A percentile compares a stretch with the other conserved stretches of the same genome.
These are phyloP conservation scores for Yarrowia galli DNA, from an alignment of 1,139 yeast species.

Conservation along the genomic window DNA sequence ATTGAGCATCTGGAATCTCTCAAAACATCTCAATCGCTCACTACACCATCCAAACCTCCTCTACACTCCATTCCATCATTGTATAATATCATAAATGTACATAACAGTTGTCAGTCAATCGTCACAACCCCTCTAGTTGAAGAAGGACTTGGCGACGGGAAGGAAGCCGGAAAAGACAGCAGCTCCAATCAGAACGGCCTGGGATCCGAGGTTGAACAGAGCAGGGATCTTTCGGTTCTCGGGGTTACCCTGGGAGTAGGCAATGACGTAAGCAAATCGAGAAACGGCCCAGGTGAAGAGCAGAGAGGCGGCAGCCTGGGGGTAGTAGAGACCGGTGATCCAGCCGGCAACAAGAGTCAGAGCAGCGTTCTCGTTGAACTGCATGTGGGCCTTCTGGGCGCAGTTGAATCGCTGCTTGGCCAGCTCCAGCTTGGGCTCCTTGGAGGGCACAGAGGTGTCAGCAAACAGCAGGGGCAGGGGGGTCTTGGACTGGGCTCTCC, in stretches of 20 bases:
- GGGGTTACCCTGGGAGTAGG: conserved; percentile 42
- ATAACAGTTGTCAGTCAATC: background rate
- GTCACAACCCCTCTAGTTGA: background rate
- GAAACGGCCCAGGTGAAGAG: conserved; percentile 40
- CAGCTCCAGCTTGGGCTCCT: conserved; percentile 41
- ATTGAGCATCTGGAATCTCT: too few relatives aligned
- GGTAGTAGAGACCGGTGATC: conserved; percentile 41
- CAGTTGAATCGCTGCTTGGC: conserved; percentile 41
- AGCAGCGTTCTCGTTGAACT: conserved; percentile 42
- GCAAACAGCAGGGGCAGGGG: conserved; percentile 42
- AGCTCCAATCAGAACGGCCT: conserved; percentile 9
- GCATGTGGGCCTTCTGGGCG: conserved; percentile 42
- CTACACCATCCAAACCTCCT: too few relatives aligned
- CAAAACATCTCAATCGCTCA: too few relatives aligned
- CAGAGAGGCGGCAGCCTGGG: conserved; percentile 38
- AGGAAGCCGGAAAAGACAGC: background rate
- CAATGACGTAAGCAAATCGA: conserved; percentile 39
- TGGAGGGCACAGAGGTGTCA: conserved; percentile 34
- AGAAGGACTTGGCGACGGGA: background rate
- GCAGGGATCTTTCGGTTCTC: conserved; percentile 31
- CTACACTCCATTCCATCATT: too few relatives aligned
- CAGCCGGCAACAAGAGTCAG: conserved; percentile 39
- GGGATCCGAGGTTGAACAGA: background rate
- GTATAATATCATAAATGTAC: background rate
- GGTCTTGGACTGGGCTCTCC: conserved; percentile 39